Evolutionary conservation across 2,329 filamentous ascomycete species (phyloP), one percentile per base, ranked within the genome.

Genomic region (Volutella citrinella): DNA sequence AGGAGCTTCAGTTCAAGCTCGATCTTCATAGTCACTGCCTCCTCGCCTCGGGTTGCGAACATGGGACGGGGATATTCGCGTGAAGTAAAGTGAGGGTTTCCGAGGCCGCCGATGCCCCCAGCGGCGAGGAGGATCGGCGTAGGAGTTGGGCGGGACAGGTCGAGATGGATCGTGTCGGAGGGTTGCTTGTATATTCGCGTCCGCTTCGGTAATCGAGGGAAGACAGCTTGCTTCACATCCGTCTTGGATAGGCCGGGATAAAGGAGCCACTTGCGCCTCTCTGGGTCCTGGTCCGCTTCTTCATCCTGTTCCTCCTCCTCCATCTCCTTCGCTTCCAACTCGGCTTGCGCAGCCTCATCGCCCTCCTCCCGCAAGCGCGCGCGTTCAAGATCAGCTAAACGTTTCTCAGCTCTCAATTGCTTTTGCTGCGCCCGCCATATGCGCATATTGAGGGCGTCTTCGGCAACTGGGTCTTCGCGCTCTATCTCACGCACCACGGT

Each of bases 1-100:
- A 98, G 80, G 9, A 98, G 76, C 69, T 96, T 97, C 42, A 98
- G 75, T 60, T 98, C 93, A 11, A 98, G 75, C 56, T 95, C 82
- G 21, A 98, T 66, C 29, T 82, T 80, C 54, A 98, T 70, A 23
- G 78, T 82, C 51, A 93, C 79, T 22, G 87, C 86, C 10, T 76
- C 71, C 48, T 95, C 87, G 25, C 93, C 93, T 48, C 81, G 85
- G 2, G 89, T 95, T 6, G 91, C 93, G 59, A 90, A 95, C 52
- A 91, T 83, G 1, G 93, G 93, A 25, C 84, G 76, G 5, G 80
- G 76, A 30, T 79, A 74, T n/a, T 80, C 75, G 34, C 82, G 82
- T 5, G 86, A 85, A 19, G 86, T 78, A 55, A 97, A 98, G 60
- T 96, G 89, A 6, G 93, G 87, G 55, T 98, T 98, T 10, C 93